phyloP scores from a whole-genome alignment of 257 asterid genomes.

The Rauvolfia tetraphylla region DNA sequence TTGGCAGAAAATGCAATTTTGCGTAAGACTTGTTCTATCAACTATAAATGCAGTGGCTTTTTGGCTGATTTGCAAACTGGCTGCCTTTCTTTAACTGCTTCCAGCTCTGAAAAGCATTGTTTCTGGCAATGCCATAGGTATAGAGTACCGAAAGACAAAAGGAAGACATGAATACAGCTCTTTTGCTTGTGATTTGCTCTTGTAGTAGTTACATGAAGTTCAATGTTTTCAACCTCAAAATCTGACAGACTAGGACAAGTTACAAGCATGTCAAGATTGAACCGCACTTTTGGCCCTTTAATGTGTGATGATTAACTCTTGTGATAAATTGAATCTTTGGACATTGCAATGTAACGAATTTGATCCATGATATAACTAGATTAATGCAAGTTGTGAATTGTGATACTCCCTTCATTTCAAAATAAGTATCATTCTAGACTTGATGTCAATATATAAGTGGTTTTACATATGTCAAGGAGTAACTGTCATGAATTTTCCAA shows the following conservation, averaged over 20 bases:
- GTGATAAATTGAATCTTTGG: not conserved
- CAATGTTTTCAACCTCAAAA: not conserved
- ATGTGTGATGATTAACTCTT: not conserved
- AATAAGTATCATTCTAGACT: no score
- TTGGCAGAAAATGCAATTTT: not conserved
- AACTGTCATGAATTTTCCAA: no score
- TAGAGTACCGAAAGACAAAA: not conserved
- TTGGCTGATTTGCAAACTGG: not conserved
- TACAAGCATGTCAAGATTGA: not conserved
- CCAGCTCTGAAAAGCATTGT: not conserved
- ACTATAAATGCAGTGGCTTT: not conserved
- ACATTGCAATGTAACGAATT: not conserved
- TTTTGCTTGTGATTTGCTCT: not conserved
- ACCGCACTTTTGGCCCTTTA: not conserved
- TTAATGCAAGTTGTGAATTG: not conserved
- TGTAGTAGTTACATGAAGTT: not conserved
- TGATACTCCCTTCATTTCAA: no score
- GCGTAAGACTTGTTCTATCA: not conserved
- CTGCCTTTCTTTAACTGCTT: constrained; percentile 4
- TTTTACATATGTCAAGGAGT: no score
- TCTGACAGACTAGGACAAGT: not conserved
- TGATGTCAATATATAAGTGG: no score
- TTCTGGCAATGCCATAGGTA: not conserved
- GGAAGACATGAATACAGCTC: not conserved
- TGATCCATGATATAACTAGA: not conserved